Base-by-base conservation (phyloP, 129 eudicot genomes). In the Pseudognaphalium luteoalbum region DNA sequence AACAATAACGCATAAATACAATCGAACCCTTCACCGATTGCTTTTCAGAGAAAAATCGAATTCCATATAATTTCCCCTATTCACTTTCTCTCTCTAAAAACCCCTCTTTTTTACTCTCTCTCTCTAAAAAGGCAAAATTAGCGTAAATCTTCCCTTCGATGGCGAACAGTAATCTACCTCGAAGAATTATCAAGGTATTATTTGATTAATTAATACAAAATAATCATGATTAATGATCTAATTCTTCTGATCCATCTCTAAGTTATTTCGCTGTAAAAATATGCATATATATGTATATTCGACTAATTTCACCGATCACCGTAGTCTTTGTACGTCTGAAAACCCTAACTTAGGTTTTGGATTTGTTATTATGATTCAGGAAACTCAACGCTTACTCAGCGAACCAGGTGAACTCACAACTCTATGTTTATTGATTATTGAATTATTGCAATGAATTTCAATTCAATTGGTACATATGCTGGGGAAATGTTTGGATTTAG, bases 381-480 rank as follows among this genome's bases (percentile, higher is more conserved):
- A 85, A 67, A 85, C 89, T 52, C 89, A 85, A 75, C 86, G 89
- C 30, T 81, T 85, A 66, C 89, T 85, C 56, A 85, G 89, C 71
- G 89, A 85, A 61, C 89, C 89, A 85, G 89, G 89, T 85, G 66
- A 70, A 66, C 54, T 76, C 62, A 11, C 29, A 29, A 39, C 76
- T 50, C 64, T 3, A 39, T 17, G 16, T 19, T 22, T 56, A 12
- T 29, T 54, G 15, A 42, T 4, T 33, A 4, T n/a, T 70, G 2
- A 68, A 15, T 9, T 35, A 20, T 10, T 56, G 2, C 47, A 14
- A 3, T 47, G 54, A 41, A 47, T 47, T 47, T 68, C 22, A 1
- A 32, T 14, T 7, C 15, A 44, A 30, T 33, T 30, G 17, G 68
- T 42, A 12, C 39, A 42, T 69, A 47, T 28, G 69, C 29, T 67